Base-by-base conservation (phyloP, 768 basidiomycete genomes). In the Solioccasus polychromus region DNA sequence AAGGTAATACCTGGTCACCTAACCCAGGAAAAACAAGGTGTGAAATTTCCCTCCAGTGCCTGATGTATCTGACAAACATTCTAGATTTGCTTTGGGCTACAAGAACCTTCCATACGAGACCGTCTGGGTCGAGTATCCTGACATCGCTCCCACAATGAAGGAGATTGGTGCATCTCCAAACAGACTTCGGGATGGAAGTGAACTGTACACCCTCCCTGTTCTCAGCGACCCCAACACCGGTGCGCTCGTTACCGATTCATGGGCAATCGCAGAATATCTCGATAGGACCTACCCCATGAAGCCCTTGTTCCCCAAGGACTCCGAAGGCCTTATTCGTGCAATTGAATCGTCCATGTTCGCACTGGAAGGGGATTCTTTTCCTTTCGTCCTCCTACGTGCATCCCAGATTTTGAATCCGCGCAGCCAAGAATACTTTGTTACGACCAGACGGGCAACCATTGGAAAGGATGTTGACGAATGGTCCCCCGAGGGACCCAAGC, bases 21-120 rank as follows among this genome's bases (percentile, higher is more conserved):
- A 75, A 72, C 41, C 57, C 66, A 3, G 67, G 61, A 51, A 75
- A 64, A 46, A 54, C 68, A 25, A 70, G 72, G 74, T 54, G 2
- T 8, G 45, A 49, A 15, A 15, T 9, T 11, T 5, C 7, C 30
- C 7, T 31, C 30, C 14, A 4, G 11, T 4, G 5, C 14, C 5
- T 31, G 5, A 17, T 17, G 3, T 34, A 10, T 3, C 19, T n/a
- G 29, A 2, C 48, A 32, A 5, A 14, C 2, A 5, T 18, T 15
- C 17, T 20, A 71, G 71, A 53, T 59, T 58, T 31, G 56, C 57
- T 11, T 51, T 67, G 48, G 40, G 60, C 24, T 61, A 64, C 48
- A 67, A 71, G 47, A 53, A 58, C 26, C 48, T 71, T 25, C 60
- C 66, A 10, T 68, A 62, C 49, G 48, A 61, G 43, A 68, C 63